Conservation (phyloP, 164 flowering plant genomes). For the Tinospora cordifolia region DNA sequence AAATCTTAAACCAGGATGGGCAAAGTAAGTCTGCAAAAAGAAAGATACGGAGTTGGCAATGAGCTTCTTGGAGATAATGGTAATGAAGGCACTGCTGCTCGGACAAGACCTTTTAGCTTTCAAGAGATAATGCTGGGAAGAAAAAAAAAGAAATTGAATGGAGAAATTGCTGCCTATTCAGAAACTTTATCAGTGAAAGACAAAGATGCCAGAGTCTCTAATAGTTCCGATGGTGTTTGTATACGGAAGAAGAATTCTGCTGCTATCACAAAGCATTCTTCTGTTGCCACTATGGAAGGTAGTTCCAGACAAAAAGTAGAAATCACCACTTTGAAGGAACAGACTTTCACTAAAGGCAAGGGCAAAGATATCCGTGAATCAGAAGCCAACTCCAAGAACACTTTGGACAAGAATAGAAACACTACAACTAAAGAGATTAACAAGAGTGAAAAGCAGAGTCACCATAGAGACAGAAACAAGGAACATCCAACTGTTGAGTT, state of each 20-base stretch:
- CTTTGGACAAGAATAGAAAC: constrained; percentile 17
- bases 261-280: constrained; percentile 14
- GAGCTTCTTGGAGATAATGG: constrained; percentile 18
- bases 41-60: constrained; percentile 20
- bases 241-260: constrained; percentile 18
- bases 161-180: constrained; percentile 20
- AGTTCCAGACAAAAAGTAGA: constrained; percentile 33
- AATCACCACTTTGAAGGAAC: constrained; percentile 20
- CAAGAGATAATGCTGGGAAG: constrained; percentile 76
- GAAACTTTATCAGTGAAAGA: constrained; percentile 12
- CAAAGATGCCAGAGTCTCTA: constrained; percentile 21
- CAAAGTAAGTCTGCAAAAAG: constrained; percentile 31
- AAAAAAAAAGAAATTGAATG: constrained; percentile 39
- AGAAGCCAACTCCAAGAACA: constrained; percentile 24
- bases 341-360: constrained; percentile 19
- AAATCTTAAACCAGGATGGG: constrained; percentile 33
- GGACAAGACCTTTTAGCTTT: constrained; percentile 83
- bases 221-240: constrained; percentile 18
- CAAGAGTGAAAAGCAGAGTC: constrained; percentile 25
- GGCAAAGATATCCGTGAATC: constrained; percentile 23
- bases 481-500: constrained; percentile 20
- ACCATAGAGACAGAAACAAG: constrained; percentile 25
- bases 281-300: constrained; percentile 26
- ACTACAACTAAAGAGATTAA: constrained; percentile 18
- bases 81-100: constrained; percentile 72